Base-by-base conservation (phyloP, 495 filamentous ascomycete genomes). In the Pyronema domesticum region DNA sequence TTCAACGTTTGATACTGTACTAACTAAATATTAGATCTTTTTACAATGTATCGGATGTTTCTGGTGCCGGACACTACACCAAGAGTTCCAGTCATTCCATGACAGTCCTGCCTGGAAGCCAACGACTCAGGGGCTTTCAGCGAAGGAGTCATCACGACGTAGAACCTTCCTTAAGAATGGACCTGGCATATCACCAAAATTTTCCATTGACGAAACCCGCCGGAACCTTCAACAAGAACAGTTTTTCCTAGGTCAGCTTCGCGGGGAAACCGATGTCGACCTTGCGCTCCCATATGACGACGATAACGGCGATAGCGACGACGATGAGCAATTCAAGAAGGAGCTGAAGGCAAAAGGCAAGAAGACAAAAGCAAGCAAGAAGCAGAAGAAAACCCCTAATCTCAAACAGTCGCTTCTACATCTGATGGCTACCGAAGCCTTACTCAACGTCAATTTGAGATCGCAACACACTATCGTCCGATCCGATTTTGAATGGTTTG, bases 401-500 rank as follows among this genome's bases (percentile, higher is more conserved):
- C 75, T 67, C 0, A 82, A 82, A 47, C 78, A 83, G 57, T 71
- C 69, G 7, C 72, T 82, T 5, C 70, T 82, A 3, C 77, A 80
- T 55, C 70, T 79, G 3, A 57, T 81, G n/a, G 73, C 77, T 10
- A 76, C 78, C 3, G 81, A 83, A 59, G 72, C 78, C 7, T 65
- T 82, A n/a, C 63, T 82, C 42, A 74, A 79, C 47, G 78, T 71
- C 11, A 67, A 63, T n/a, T 58, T 78, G 0, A 71, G 76, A 51
- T 75, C 74, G 6, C 70, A 78, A 17, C 73, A 83, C 46, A 82
- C 80, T 5, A 73, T 72, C 11, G 64, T 83, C 33, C 73, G 76
- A 6, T 80, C 80, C 7, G 73, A 77, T 47, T 82, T 83, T 57
- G 69, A 79, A 43, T 78, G 71, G 65, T 81, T 79, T 61, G 74